phyloP scores from a whole-genome alignment of 371 early-diverging fungal genomes.

The Mortierella polycephala region DNA sequence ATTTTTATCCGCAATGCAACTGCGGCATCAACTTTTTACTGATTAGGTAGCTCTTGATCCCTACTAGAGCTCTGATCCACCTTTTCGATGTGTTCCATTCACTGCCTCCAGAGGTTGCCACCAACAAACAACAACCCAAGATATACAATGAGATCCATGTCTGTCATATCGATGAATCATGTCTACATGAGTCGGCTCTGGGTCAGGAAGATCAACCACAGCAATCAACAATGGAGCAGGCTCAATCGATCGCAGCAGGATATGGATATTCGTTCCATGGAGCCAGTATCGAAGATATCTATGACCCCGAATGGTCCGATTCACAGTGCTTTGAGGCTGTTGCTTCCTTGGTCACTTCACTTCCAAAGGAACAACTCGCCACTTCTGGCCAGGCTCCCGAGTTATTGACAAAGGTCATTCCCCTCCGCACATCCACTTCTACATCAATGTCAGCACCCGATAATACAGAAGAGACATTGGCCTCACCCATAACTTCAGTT shows the following conservation, averaged over 20 bases:
- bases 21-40: not conserved
- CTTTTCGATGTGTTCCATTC: conserved; percentile 51
- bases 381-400: conserved; percentile 48
- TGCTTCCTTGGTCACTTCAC: conserved; percentile 27
- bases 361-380: conserved; percentile 45
- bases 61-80: conserved; percentile 37
- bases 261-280: conserved; percentile 49
- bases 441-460: not conserved
- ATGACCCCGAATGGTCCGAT: conserved; percentile 51
- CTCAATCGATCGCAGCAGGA: conserved; percentile 22
- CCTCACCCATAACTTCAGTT: not conserved
- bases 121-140: conserved; percentile 48
- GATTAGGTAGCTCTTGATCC: not conserved
- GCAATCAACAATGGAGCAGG: conserved; percentile 40
- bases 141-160: conserved; percentile 50
- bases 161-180: conserved; percentile 49
- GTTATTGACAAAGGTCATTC: conserved; percentile 30
- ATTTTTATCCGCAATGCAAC: not conserved
- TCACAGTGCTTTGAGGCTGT: conserved; percentile 40
- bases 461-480: not conserved
- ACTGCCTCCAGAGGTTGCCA: conserved; percentile 38
- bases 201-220: conserved; percentile 9
- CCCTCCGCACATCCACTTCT: conserved; percentile 2
- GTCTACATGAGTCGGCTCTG: conserved; percentile 21
- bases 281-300: conserved; percentile 51